These are phyloP conservation scores for Aspergillus egyptiacus DNA, from an alignment of 495 filamentous ascomycete species.

Conservation along the genomic window DNA sequence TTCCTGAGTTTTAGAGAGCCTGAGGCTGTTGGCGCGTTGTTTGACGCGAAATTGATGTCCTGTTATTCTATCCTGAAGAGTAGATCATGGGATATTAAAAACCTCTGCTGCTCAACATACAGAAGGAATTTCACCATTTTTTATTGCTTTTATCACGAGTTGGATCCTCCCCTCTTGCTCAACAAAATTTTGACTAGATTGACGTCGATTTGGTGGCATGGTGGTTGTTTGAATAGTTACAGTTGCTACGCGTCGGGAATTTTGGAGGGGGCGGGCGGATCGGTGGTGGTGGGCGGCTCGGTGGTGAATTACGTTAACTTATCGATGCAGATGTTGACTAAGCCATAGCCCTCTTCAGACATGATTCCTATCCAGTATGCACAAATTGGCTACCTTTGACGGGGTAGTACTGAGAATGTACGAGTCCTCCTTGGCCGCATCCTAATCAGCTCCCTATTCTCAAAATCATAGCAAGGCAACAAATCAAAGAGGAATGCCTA, in stretches of 20 bases:
- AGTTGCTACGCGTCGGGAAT: background rate
- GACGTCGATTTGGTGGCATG: slow-evolving; percentile 10
- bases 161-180: slow-evolving; percentile 14
- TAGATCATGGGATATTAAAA: background rate
- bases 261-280: background rate
- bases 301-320: slow-evolving; percentile 6
- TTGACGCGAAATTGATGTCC: background rate
- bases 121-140: slow-evolving; percentile 1
- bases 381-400: no score
- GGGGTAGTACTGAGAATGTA: no score
- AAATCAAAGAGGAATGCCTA: no score
- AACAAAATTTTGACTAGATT: slow-evolving; percentile 3
- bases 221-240: slow-evolving; percentile 10
- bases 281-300: background rate
- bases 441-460: no score
- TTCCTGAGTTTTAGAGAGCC: background rate
- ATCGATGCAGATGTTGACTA: no score
- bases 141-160: slow-evolving; percentile 6
- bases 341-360: no score
- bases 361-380: no score
- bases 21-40: background rate
- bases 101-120: background rate
- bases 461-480: no score
- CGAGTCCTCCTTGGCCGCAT: no score
- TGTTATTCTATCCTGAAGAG: background rate